Percentiles rank a stretch among this genome's conserved stretches.
These are phyloP conservation scores for Phytophthora uliginosa DNA, from an alignment of 352 stramenopile genomes.

Conservation along the genomic window DNA sequence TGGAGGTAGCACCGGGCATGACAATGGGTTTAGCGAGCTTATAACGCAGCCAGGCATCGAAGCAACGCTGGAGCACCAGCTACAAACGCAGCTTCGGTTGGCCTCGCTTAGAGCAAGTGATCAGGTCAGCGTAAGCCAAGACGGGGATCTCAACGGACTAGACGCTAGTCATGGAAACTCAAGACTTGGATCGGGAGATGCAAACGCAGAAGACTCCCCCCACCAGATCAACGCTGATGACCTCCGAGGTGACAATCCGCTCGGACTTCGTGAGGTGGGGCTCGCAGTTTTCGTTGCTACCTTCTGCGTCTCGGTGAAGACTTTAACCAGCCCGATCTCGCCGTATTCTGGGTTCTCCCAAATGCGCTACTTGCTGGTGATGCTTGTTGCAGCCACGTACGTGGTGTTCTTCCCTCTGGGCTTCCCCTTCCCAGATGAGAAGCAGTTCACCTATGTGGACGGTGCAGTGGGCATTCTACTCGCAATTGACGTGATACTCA, in stretches of 20 bases:
- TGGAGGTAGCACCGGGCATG: not conserved
- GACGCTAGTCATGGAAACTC: not conserved
- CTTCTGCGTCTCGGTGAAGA: not conserved
- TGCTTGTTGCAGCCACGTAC: slow-evolving; percentile 36
- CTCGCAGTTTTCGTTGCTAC: not conserved
- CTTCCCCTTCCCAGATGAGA: slow-evolving; percentile 39
- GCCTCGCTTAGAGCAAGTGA: not conserved
- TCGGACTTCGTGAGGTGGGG: not conserved
- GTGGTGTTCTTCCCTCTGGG: slow-evolving; percentile 48
- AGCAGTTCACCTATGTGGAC: not conserved
- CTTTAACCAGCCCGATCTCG: slow-evolving; percentile 27
- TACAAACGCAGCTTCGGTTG: not conserved
- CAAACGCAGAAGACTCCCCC: no score
- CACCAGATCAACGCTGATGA: not conserved
- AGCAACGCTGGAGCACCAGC: not conserved
- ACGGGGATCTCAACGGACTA: not conserved
- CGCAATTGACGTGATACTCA: slow-evolving; percentile 30
- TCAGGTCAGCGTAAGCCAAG: not conserved
- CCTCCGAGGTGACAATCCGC: not conserved
- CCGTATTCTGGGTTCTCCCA: slow-evolving; percentile 31
- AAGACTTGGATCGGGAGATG: not conserved
- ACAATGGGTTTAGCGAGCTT: not conserved
- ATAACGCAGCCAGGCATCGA: not conserved
- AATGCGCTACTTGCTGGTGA: slow-evolving; percentile 26
- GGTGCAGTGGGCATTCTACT: slow-evolving; percentile 19